These are phyloP conservation scores for Amborella trichopoda DNA, from an alignment of 164 flowering plant species.

Conservation along the genomic window DNA sequence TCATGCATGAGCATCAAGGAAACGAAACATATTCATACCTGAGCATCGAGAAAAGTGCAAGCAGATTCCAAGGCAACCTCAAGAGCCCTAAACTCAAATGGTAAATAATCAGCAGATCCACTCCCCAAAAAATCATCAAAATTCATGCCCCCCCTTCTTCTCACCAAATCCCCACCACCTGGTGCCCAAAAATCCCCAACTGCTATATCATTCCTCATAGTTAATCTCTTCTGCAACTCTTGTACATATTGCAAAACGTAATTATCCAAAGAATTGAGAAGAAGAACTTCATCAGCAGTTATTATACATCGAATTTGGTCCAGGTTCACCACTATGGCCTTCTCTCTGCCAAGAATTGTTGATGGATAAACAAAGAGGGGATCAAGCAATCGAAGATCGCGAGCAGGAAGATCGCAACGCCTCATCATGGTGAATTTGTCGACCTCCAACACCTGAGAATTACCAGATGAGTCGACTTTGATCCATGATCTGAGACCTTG, in stretches of 20 bases:
- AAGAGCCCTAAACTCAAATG: slow-evolving; percentile 35
- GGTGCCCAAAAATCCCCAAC: neutral
- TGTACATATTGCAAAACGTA: slow-evolving; percentile 75
- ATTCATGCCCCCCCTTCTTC: neutral
- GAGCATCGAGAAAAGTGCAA: slow-evolving; percentile 33
- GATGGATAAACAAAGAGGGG: slow-evolving; percentile 89
- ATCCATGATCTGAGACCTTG: slow-evolving; percentile 56
- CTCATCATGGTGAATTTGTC: slow-evolving; percentile 91
- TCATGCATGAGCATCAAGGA: no score
- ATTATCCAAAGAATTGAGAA: slow-evolving; percentile 73
- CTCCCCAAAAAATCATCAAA: slow-evolving; percentile 8
- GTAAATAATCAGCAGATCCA: slow-evolving; percentile 19
- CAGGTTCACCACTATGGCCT: slow-evolving; percentile 81
- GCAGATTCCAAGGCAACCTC: slow-evolving; percentile 33
- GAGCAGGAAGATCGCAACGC: slow-evolving; percentile 92
- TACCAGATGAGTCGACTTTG: slow-evolving; percentile 66
- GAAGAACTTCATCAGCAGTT: slow-evolving; percentile 78
- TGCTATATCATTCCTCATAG: slow-evolving; percentile 13
- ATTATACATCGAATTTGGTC: slow-evolving; percentile 95
- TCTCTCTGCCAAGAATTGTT: slow-evolving; percentile 84
- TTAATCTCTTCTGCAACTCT: slow-evolving; percentile 68
- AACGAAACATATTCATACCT: no score
- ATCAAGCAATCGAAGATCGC: slow-evolving; percentile 87
- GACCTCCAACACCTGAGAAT: slow-evolving; percentile 63
- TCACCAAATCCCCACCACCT: no score